phyloP scores from a whole-genome alignment of 31 red algal species.

The Endocladia muricata region DNA sequence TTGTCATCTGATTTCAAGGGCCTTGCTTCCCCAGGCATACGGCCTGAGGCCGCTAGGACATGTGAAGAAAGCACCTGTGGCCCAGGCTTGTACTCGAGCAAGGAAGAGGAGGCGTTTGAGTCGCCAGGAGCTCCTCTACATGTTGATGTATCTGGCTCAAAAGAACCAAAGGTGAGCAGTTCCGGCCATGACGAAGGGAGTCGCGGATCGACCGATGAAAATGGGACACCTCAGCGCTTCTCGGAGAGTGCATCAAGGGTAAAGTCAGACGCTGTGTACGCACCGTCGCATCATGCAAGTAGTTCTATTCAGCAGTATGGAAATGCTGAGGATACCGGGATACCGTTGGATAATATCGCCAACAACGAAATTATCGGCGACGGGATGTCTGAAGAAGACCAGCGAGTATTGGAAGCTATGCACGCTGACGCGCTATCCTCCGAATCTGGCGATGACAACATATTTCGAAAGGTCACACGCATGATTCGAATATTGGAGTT shows the following conservation, averaged over 20 bases:
- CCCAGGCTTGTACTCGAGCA: no score
- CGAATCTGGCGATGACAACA: slow-evolving; percentile 55
- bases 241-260: neutral
- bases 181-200: neutral
- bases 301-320: no score
- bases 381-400: slow-evolving; percentile 53
- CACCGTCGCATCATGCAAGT: neutral
- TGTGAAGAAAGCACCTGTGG: neutral
- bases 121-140: neutral
- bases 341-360: neutral
- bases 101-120: neutral
- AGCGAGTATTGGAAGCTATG: slow-evolving; percentile 51
- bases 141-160: neutral
- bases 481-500: slow-evolving; percentile 76
- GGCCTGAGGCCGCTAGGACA: neutral
- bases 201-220: neutral
- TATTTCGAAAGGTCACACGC: slow-evolving; percentile 87
- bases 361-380: slow-evolving; percentile 6
- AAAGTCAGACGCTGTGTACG: neutral
- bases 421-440: slow-evolving; percentile 41
- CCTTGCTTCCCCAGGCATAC: neutral
- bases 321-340: neutral
- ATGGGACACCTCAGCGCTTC: neutral
- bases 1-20: neutral
- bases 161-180: neutral